phyloP scores from a whole-genome alignment of 768 basidiomycete genomes.

The Calvatia gigantea region DNA sequence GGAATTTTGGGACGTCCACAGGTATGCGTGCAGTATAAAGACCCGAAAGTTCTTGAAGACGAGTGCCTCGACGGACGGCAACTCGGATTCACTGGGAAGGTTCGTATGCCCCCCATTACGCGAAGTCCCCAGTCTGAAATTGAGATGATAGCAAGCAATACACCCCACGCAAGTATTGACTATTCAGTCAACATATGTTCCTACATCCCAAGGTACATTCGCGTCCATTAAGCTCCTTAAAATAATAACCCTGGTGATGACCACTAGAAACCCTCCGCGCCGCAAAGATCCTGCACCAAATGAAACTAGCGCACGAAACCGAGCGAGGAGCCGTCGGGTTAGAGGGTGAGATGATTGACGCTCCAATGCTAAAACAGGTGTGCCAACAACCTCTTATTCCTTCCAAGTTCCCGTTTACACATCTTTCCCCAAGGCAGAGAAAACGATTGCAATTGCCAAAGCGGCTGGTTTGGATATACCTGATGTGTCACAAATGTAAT shows the following conservation, averaged over 20 bases:
- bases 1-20: conserved; percentile 21
- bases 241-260: neutral
- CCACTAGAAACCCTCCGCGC: conserved; percentile 72
- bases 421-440: conserved; percentile 36
- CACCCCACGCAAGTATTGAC: conserved; percentile 81
- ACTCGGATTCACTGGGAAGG: conserved; percentile 93
- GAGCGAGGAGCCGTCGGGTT: conserved; percentile 71
- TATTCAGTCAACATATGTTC: conserved; percentile 79
- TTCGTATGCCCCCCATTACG: conserved; percentile 18
- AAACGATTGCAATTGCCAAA: conserved; percentile 47
- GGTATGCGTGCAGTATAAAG: conserved; percentile 89
- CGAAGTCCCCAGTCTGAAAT: neutral
- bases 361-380: conserved; percentile 86
- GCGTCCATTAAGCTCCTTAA: neutral
- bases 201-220: conserved; percentile 58
- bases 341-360: conserved; percentile 86
- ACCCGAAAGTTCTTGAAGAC: conserved; percentile 57
- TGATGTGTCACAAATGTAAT: conserved; percentile 23
- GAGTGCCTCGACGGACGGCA: conserved; percentile 79
- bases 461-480: conserved; percentile 57
- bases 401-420: neutral
- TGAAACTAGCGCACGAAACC: conserved; percentile 53
- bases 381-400: conserved; percentile 10
- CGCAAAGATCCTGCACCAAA: conserved; percentile 62
- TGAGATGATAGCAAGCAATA: conserved; percentile 75